Conservation (phyloP, 1,284 basidiomycete species). For the Sporisorium iseilematis-ciliati region DNA sequence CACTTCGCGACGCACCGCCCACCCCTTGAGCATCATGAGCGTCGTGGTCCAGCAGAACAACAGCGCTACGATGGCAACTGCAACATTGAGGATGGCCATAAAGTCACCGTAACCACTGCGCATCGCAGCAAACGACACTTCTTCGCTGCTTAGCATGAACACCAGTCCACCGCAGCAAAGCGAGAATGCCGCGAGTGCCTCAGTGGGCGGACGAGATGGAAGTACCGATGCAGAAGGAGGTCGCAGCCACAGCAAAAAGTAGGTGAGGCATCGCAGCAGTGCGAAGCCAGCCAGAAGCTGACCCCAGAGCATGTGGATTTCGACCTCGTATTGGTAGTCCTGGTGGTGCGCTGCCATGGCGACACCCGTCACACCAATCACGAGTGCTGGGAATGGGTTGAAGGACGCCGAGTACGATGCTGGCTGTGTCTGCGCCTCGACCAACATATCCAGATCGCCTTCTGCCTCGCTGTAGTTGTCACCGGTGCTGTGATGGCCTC, state of each 20-base stretch:
- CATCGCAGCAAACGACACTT: constrained; percentile 91
- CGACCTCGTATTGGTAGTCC: constrained; percentile 84
- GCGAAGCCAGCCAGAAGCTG: constrained; percentile 86
- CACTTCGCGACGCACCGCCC: constrained; percentile 55
- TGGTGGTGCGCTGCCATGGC: constrained; percentile 97
- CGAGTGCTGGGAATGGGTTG: constrained; percentile 84
- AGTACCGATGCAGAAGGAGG: constrained; percentile 74
- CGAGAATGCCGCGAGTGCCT: constrained; percentile 88
- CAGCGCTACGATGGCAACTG: constrained; percentile 60
- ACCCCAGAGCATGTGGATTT: constrained; percentile 90
- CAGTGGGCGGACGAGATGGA: constrained; percentile 93
- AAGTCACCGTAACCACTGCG: constrained; percentile 85
- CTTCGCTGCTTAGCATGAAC: constrained; percentile 92
- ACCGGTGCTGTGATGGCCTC: neutral
- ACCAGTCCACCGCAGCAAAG: constrained; percentile 87
- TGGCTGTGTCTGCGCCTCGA: constrained; percentile 54
- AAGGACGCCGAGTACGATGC: constrained; percentile 80
- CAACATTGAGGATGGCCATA: constrained; percentile 70
- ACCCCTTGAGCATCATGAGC: constrained; percentile 64
- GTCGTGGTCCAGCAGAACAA: constrained; percentile 61
- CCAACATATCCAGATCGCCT: constrained; percentile 31
- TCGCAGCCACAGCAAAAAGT: constrained; percentile 91
- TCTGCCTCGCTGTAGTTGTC: constrained; percentile 6
- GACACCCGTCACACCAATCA: constrained; percentile 90
- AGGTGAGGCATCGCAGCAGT: constrained; percentile 83